These are phyloP conservation scores for Centrapalus pauciflorus DNA, from an alignment of 129 eudicot genomes.

Conservation along the genomic window DNA sequence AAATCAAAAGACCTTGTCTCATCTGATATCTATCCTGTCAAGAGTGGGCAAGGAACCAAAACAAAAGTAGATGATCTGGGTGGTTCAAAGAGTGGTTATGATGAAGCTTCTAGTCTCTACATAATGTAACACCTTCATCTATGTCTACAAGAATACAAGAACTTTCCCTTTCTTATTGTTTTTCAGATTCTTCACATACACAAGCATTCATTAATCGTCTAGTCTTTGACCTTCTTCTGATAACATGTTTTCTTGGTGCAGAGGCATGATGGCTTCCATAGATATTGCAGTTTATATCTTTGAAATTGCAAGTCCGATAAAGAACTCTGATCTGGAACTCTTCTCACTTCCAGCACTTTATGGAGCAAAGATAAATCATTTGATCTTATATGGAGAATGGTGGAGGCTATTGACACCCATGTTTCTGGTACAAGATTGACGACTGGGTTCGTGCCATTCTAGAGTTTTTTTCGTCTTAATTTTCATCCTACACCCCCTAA, in stretches of 20 bases:
- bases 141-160: neutral
- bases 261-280: slow-evolving; percentile 65
- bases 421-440: slow-evolving; percentile 97
- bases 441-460: slow-evolving; percentile 70
- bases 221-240: neutral
- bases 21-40: slow-evolving; percentile 11
- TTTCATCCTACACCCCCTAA: neutral
- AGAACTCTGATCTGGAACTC: slow-evolving; percentile 52
- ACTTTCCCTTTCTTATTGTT: neutral
- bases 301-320: slow-evolving; percentile 77
- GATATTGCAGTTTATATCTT: slow-evolving; percentile 77
- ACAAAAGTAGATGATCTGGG: slow-evolving; percentile 15
- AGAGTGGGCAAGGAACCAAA: slow-evolving; percentile 10
- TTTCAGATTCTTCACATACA: neutral
- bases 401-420: slow-evolving; percentile 95
- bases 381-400: slow-evolving; percentile 83
- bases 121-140: slow-evolving; percentile 46
- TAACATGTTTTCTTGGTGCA: too few species aligned
- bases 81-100: slow-evolving; percentile 31
- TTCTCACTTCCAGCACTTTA: slow-evolving; percentile 75
- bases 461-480: slow-evolving; percentile 9
- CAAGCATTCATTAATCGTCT: neutral
- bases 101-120: slow-evolving; percentile 58
- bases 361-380: slow-evolving; percentile 87
- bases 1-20: too few species aligned